These are phyloP conservation scores for Colletotrichum tamarilloi DNA, from an alignment of 2,329 filamentous ascomycete species.

Conservation along the genomic window DNA sequence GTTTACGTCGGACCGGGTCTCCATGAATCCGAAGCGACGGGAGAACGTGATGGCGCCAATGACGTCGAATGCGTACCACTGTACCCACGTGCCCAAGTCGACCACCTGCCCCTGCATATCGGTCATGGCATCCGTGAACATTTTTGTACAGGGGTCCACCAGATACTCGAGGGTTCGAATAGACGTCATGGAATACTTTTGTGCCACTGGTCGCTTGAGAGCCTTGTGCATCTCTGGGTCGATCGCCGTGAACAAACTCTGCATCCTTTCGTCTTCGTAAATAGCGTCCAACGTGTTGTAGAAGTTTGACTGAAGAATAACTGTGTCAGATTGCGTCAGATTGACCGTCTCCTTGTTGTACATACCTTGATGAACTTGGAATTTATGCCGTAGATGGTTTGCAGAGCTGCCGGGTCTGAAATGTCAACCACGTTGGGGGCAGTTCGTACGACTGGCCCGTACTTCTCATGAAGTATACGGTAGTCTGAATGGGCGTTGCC, in stretches of 20 bases:
- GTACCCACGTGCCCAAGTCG: conserved; percentile 55
- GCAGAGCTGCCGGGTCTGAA: background rate
- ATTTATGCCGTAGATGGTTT: background rate
- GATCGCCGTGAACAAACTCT: background rate
- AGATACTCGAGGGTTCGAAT: background rate
- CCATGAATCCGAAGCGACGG: conserved; percentile 55
- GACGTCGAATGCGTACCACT: conserved; percentile 61
- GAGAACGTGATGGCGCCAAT: conserved; percentile 60
- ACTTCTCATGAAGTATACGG: background rate
- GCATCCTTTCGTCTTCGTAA: background rate
- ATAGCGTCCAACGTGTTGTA: background rate
- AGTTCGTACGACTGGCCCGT: background rate
- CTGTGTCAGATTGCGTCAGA: background rate
- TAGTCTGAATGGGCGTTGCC: background rate
- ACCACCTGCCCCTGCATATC: conserved; percentile 38
- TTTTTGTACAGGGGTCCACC: background rate
- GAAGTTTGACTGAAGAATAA: background rate
- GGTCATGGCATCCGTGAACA: background rate
- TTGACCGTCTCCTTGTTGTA: background rate
- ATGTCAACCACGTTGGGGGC: background rate
- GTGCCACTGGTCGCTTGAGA: background rate
- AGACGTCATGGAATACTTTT: background rate
- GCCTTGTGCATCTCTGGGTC: background rate
- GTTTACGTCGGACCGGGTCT: conserved; percentile 55
- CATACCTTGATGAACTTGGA: background rate